Percentiles rank a stretch among this genome's conserved stretches.
Evolutionary conservation across 1,284 basidiomycete genomes (phyloP).

Genomic region (Vanrija pseudolonga): DNA sequence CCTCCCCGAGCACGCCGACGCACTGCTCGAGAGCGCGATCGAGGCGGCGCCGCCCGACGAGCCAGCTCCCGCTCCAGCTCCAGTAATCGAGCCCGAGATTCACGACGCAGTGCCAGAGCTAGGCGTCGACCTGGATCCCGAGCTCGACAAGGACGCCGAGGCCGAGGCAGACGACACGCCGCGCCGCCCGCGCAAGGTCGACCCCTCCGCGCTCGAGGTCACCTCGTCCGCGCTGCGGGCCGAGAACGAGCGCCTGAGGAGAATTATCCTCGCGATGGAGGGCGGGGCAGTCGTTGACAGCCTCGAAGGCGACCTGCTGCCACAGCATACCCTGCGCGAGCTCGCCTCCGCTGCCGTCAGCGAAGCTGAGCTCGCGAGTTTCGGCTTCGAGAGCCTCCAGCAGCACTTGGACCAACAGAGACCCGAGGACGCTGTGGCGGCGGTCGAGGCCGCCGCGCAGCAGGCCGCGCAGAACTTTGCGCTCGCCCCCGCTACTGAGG

Average conservation of each 20-base stretch:
- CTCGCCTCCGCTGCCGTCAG: constrained; percentile 17
- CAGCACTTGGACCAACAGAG: constrained; percentile 12
- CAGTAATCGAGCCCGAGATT: background rate
- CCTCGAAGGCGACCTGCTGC: constrained; percentile 1
- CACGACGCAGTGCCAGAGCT: no score
- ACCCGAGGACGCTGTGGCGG: background rate
- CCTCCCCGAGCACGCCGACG: constrained; percentile 7
- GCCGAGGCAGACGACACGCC: background rate
- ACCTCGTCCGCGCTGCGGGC: constrained; percentile 2
- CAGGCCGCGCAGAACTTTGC: background rate
- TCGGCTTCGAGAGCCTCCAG: constrained; percentile 15
- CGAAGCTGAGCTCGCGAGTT: background rate
- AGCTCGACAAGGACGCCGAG: background rate
- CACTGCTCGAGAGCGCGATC: constrained; percentile 9
- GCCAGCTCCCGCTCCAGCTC: background rate
- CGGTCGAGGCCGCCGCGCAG: background rate
- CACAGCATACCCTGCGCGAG: constrained; percentile 17
- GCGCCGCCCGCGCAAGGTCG: background rate
- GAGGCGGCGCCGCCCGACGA: background rate
- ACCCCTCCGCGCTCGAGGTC: constrained; percentile 6
- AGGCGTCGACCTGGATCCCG: background rate
- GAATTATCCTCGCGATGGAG: constrained; percentile 7
- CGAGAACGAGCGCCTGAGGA: constrained; percentile 17
- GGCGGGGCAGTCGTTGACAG: background rate
- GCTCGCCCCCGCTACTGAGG: no score